These are phyloP conservation scores for Aspergillus sclerotioniger DNA, from an alignment of 495 filamentous ascomycete genomes.

Conservation along the genomic window DNA sequence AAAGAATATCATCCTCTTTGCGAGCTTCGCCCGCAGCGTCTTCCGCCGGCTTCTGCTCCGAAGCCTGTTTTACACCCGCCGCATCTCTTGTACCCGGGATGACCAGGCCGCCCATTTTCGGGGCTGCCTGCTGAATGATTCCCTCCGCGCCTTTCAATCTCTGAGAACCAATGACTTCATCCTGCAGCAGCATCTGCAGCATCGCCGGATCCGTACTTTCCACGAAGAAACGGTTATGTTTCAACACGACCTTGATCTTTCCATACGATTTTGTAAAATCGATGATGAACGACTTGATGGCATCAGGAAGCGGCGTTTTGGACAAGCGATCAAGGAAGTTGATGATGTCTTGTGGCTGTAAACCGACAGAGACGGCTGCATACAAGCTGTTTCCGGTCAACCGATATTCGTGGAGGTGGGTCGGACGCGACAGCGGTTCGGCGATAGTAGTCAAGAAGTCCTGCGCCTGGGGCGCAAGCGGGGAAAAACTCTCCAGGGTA, in stretches of 20 bases:
- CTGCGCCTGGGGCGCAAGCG: conserved; percentile 77
- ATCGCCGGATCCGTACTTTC: conserved; percentile 85
- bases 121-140: conserved; percentile 75
- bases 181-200: conserved; percentile 76
- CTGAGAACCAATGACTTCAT: conserved; percentile 64
- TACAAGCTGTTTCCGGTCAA: conserved; percentile 91
- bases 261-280: conserved; percentile 86
- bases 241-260: conserved; percentile 92
- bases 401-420: conserved; percentile 87
- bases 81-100: conserved; percentile 95
- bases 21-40: conserved; percentile 22
- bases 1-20: conserved; percentile 59
- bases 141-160: conserved; percentile 64
- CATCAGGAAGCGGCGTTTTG: conserved; percentile 77
- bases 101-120: conserved; percentile 83
- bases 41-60: conserved; percentile 40
- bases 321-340: conserved; percentile 80
- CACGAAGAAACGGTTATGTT: conserved; percentile 90
- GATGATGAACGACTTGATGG: conserved; percentile 76
- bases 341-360: conserved; percentile 86
- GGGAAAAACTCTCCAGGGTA: conserved; percentile 93
- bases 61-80: conserved; percentile 72
- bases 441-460: conserved; percentile 96
- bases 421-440: conserved; percentile 85
- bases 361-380: conserved; percentile 88